Percentiles rank a stretch among this genome's conserved stretches.
These are phyloP conservation scores for Solanum medicagineum DNA, from an alignment of 257 asterid genomes.

Conservation along the genomic window DNA sequence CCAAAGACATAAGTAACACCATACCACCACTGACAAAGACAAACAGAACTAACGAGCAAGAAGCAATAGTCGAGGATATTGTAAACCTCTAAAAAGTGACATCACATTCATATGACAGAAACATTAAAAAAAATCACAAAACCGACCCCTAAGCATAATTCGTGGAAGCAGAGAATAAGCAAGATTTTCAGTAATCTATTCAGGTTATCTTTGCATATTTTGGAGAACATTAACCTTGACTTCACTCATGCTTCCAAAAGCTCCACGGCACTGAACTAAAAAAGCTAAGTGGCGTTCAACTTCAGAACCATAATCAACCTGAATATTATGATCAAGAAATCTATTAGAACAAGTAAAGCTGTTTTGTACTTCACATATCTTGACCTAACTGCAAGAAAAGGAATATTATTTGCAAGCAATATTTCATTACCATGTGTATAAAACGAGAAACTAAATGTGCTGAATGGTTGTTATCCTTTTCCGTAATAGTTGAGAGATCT, in stretches of 20 bases:
- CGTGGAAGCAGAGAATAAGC: background rate
- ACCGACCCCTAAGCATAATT: background rate
- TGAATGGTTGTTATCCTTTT: constrained; percentile 60
- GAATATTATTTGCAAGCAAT: background rate
- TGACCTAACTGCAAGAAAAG: constrained; percentile 7
- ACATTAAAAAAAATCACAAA: background rate
- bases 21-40: background rate
- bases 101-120: background rate
- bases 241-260: constrained; percentile 53
- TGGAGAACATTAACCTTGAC: constrained; percentile 45
- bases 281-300: constrained; percentile 56
- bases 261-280: constrained; percentile 73
- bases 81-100: background rate
- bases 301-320: constrained; percentile 69
- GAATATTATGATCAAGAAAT: constrained; percentile 2
- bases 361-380: constrained; percentile 1
- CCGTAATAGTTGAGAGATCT: constrained; percentile 52
- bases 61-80: background rate
- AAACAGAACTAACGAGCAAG: background rate
- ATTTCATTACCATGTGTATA: constrained; percentile 45
- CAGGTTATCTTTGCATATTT: background rate
- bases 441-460: constrained; percentile 54
- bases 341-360: constrained; percentile 1
- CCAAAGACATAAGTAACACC: background rate
- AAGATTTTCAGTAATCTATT: background rate